Conservation (phyloP, 2,329 filamentous ascomycete genomes). For the Huntiella moniliformis region DNA sequence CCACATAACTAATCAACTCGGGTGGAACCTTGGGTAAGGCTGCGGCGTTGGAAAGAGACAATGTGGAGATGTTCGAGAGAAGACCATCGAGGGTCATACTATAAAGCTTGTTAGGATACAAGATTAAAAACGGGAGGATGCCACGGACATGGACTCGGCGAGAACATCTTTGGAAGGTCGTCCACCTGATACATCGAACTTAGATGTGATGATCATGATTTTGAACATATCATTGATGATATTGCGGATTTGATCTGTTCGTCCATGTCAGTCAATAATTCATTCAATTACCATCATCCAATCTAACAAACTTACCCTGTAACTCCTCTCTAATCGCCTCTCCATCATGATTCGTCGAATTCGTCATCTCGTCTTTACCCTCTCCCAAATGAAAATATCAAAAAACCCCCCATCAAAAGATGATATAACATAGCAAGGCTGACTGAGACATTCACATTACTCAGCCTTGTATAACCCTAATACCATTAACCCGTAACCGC, state of each 20-base stretch:
- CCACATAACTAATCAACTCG: conserved; percentile 49
- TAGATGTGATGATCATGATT: conserved; percentile 41
- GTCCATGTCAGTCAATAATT: not conserved
- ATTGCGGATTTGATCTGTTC: conserved; percentile 38
- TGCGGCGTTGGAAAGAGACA: conserved; percentile 20
- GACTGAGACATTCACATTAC: too few species aligned
- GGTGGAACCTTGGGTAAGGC: conserved; percentile 35
- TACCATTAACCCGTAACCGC: too few species aligned
- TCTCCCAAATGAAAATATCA: too few species aligned
- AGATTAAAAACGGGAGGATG: not conserved
- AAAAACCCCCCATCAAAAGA: too few species aligned
- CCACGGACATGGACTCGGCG: conserved; percentile 28
- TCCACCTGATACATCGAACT: conserved; percentile 34
- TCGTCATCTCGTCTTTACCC: too few species aligned
- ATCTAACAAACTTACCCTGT: too few species aligned
- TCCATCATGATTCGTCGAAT: too few species aligned
- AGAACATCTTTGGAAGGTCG: conserved; percentile 37
- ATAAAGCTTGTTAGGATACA: not conserved
- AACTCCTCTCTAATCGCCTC: too few species aligned
- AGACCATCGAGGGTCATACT: conserved; percentile 24
- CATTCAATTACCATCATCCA: too few species aligned
- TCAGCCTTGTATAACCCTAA: too few species aligned
- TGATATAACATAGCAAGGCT: too few species aligned
- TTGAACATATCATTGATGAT: conserved; percentile 46
- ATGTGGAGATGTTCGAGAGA: conserved; percentile 23